A percentile compares a stretch with the other conserved stretches of the same genome.
These are phyloP conservation scores for Colletotrichum shisoi DNA, from an alignment of 2,329 filamentous ascomycete genomes.

Conservation along the genomic window DNA sequence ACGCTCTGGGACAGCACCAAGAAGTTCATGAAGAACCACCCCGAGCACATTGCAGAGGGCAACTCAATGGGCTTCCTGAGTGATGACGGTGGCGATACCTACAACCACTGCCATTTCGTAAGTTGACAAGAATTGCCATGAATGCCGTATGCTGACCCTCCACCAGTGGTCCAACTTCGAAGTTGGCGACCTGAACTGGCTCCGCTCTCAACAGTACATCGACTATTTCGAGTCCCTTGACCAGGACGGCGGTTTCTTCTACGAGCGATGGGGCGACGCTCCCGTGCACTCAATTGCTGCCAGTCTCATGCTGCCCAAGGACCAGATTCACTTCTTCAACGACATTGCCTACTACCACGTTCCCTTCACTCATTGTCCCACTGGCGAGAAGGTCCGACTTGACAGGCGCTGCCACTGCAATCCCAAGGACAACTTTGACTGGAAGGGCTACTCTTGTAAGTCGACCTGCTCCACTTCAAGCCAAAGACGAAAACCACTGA, in stretches of 20 bases:
- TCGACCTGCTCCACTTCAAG: conserved; percentile 36
- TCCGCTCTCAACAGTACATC: conserved; percentile 84
- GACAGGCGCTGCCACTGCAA: conserved; percentile 95
- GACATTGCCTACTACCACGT: conserved; percentile 99
- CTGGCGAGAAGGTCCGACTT: conserved; percentile 81
- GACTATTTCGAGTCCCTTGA: conserved; percentile 93
- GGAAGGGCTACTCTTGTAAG: conserved; percentile 98
- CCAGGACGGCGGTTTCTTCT: conserved; percentile 94
- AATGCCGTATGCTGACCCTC: conserved; percentile 43
- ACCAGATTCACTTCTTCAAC: conserved; percentile 98
- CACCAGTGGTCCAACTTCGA: conserved; percentile 97
- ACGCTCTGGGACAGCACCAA: conserved; percentile 95
- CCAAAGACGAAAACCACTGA: conserved; percentile 1
- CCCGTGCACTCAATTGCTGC: conserved; percentile 98
- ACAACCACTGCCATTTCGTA: conserved; percentile 98
- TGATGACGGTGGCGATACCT: conserved; percentile 87
- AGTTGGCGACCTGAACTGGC: conserved; percentile 91
- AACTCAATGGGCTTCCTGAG: conserved; percentile 93
- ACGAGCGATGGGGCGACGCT: conserved; percentile 97
- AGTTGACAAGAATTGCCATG: conserved; percentile 48
- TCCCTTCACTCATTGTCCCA: conserved; percentile 97
- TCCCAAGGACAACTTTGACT: conserved; percentile 97
- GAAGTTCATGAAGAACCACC: conserved; percentile 90
- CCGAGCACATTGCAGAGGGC: conserved; percentile 81
- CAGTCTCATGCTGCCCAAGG: conserved; percentile 83